These are phyloP conservation scores for Gracilariopsis chorda DNA, from an alignment of 23 red algal genomes.

Conservation along the genomic window DNA sequence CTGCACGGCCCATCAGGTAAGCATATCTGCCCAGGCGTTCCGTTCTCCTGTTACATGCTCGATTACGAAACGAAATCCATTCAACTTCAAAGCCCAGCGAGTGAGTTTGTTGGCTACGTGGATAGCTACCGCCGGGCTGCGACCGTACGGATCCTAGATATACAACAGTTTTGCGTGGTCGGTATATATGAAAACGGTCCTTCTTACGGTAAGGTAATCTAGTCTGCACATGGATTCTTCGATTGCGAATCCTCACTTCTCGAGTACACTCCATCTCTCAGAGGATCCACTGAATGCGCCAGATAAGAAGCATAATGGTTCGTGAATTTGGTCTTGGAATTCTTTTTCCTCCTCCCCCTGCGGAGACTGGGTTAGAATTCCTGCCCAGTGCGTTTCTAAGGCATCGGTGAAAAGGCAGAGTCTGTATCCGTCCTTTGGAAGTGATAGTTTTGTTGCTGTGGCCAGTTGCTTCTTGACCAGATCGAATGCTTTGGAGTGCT, in stretches of 20 bases:
- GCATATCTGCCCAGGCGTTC: slow-evolving; percentile 6
- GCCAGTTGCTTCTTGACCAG: not conserved
- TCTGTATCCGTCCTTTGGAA: not conserved
- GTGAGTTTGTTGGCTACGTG: not conserved
- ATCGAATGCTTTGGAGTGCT: not conserved
- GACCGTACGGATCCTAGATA: no score
- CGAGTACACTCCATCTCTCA: no score
- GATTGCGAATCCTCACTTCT: no score
- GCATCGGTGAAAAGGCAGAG: slow-evolving; percentile 34
- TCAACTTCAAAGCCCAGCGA: slow-evolving; percentile 23
- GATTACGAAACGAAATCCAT: not conserved
- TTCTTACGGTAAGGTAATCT: no score
- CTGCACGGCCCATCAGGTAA: slow-evolving; percentile 5
- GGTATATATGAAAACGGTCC: no score
- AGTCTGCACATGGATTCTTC: no score
- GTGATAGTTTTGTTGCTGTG: not conserved
- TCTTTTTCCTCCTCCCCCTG: not conserved
- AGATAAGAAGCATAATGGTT: slow-evolving; percentile 3
- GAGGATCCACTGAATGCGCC: not conserved
- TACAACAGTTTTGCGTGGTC: no score
- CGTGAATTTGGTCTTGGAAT: not conserved
- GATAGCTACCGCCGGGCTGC: no score
- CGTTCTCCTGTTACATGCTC: not conserved
- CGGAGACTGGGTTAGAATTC: slow-evolving; percentile 5
- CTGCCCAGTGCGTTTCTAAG: slow-evolving; percentile 23